Conservation (phyloP, 305 asterid species). For the Fraxinus albicans region DNA sequence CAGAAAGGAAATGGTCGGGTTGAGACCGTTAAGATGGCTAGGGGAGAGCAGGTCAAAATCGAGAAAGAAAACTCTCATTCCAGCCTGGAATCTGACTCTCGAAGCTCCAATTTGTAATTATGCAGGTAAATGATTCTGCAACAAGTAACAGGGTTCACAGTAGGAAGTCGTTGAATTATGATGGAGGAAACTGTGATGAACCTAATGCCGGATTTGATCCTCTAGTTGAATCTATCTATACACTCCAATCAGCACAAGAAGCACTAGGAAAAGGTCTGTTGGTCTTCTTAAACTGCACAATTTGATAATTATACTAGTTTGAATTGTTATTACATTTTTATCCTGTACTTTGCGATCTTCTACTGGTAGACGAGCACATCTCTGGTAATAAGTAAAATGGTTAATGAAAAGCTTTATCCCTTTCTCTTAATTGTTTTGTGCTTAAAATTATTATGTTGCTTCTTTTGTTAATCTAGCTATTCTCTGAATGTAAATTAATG, state of each 20-base stretch:
- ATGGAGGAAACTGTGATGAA: constrained; percentile 53
- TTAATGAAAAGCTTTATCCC: not conserved
- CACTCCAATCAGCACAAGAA: constrained; percentile 57
- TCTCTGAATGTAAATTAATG: not conserved
- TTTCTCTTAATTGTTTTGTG: not conserved
- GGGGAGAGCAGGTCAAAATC: constrained; percentile 72
- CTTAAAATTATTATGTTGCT: not conserved
- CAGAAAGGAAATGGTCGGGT: constrained; percentile 42
- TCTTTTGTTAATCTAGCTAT: not conserved
- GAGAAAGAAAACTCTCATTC: constrained; percentile 89
- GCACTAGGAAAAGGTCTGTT: constrained; percentile 60
- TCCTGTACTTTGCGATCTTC: not conserved
- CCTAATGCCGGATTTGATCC: constrained; percentile 47
- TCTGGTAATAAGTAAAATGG: not conserved
- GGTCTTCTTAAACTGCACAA: constrained; percentile 3
- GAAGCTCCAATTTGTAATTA: constrained; percentile 55
- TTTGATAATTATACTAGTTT: not conserved
- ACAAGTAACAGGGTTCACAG: constrained; percentile 47
- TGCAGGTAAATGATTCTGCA: constrained; percentile 54
- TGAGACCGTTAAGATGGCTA: constrained; percentile 58
- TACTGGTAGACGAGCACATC: not conserved
- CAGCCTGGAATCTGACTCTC: constrained; percentile 93
- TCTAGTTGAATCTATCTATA: constrained; percentile 43
- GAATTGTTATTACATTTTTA: not conserved
- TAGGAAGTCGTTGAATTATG: constrained; percentile 41